Percentiles rank a stretch among this genome's conserved stretches.
phyloP scores from a whole-genome alignment of 176 grass and related monocot genomes.

The Phyllostachys edulis region DNA sequence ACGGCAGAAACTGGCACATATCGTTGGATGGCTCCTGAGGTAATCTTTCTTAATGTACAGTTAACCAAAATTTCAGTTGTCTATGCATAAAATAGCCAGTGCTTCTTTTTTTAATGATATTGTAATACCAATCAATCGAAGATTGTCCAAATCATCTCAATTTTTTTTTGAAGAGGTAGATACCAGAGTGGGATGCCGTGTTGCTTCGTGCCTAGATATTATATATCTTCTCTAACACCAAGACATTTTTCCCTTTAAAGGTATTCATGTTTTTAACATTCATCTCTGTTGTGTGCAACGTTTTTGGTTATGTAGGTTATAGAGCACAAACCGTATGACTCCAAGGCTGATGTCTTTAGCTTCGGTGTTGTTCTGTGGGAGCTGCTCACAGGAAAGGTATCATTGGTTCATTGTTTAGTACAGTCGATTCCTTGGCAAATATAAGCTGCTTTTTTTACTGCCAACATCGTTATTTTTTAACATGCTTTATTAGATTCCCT shows the following conservation, averaged over 20 bases:
- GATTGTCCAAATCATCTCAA: neutral
- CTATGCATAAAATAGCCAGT: neutral
- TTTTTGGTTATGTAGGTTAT: constrained; percentile 43
- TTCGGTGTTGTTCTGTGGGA: constrained; percentile 80
- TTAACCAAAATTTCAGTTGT: neutral
- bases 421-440: neutral
- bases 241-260: neutral
- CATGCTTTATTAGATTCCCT: constrained; percentile 50
- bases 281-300: neutral
- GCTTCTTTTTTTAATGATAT: neutral
- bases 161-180: neutral
- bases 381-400: constrained; percentile 74
- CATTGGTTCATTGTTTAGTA: neutral
- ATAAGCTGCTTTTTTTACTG: neutral
- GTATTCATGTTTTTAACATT: no score
- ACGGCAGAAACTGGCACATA: constrained; percentile 85
- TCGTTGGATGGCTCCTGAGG: constrained; percentile 88
- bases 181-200: neutral
- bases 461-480: neutral
- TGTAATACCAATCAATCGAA: neutral
- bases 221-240: no score
- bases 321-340: constrained; percentile 78
- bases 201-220: no score
- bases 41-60: constrained; percentile 26
- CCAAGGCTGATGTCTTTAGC: constrained; percentile 86